Conservation (phyloP, 495 filamentous ascomycete genomes). For the Eremomyces bilateralis region DNA sequence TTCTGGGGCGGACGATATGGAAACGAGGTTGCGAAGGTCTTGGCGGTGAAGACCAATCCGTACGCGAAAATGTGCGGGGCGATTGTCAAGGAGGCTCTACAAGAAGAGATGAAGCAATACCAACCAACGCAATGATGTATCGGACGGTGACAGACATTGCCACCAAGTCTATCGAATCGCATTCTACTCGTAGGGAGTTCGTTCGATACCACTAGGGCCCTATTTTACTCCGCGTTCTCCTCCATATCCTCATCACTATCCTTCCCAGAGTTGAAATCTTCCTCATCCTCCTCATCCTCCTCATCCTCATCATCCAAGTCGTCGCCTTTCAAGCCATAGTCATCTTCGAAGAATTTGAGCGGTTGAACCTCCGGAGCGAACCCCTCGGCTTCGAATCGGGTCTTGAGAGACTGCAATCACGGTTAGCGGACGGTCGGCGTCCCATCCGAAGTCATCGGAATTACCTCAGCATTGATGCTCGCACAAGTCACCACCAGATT, state of each 20-base stretch:
- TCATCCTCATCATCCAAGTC: constrained; percentile 29
- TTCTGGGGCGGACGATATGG: constrained; percentile 55
- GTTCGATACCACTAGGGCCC: no score
- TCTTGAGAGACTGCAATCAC: constrained; percentile 24
- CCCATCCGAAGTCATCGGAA: no score
- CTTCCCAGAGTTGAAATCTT: constrained; percentile 1
- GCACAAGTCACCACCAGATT: constrained; percentile 83
- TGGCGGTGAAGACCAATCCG: constrained; percentile 67
- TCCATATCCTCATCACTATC: constrained; percentile 19
- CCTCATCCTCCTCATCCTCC: constrained; percentile 28
- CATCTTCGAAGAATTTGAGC: constrained; percentile 70
- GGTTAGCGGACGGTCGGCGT: constrained; percentile 1
- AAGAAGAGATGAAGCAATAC: constrained; percentile 43
- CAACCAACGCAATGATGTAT: no score
- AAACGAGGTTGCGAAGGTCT: constrained; percentile 49
- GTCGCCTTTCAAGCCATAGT: constrained; percentile 64
- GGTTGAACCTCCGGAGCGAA: constrained; percentile 57
- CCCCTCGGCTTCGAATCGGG: constrained; percentile 34
- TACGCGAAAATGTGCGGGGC: constrained; percentile 74
- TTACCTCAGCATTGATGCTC: constrained; percentile 62
- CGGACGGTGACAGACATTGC: no score
- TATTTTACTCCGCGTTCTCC: no score
- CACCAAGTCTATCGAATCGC: constrained; percentile 1
- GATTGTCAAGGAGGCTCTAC: constrained; percentile 72
- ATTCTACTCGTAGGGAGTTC: no score